Base-by-base conservation (phyloP, 2,329 filamentous ascomycete species). In the Grosmannia clavigera region DNA sequence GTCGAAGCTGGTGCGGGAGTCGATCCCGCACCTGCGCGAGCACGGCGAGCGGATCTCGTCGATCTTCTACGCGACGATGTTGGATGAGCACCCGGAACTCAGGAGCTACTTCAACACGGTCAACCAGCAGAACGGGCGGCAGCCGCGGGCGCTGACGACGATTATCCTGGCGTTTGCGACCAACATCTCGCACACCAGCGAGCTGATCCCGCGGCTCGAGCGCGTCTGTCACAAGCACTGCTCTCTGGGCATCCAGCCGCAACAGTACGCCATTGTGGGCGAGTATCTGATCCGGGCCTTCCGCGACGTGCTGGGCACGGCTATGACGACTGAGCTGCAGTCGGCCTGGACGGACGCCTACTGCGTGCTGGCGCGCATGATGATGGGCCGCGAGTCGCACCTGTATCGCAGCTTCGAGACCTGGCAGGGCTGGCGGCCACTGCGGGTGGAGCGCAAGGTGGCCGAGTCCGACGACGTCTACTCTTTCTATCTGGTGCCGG, bases 281-380 rank as follows among this genome's bases (percentile, higher is more conserved):
- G 81, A 82, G 67, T 83, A 87, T 67, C 77, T 91, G 14, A 76
- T 91, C 52, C 76, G 78, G 31, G 84, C 87, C 1, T 87, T 91
- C 72, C 78, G 76, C 29, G 76, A 82, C 52, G 81, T 90, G 0
- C 79, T 91, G 1, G 86, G 86, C 4, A 77, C 78, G 1, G 81
- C 80, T 27, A 82, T 87, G 73, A 90, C 86, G 1, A 74, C 79
- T 0, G 80, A 85, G 25, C 78, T 87, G 35, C 76, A 81, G 58
- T 77, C 81, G 14, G 87, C 87, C 10, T 91, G 87, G 87, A 78
- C 73, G 6, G 81, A 82, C 58, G 87, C 87, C 1, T 91, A 90
- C 73, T 84, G 81, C 79, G 78, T 89, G 66, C 80, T 91, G 29
- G 87, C 87, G 31, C 79, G 85, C 69, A 81, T 90, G 74, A 81